Evolutionary conservation across 1,139 yeast species (phyloP).

Genomic region (Saccharomyces hybrid): DNA sequence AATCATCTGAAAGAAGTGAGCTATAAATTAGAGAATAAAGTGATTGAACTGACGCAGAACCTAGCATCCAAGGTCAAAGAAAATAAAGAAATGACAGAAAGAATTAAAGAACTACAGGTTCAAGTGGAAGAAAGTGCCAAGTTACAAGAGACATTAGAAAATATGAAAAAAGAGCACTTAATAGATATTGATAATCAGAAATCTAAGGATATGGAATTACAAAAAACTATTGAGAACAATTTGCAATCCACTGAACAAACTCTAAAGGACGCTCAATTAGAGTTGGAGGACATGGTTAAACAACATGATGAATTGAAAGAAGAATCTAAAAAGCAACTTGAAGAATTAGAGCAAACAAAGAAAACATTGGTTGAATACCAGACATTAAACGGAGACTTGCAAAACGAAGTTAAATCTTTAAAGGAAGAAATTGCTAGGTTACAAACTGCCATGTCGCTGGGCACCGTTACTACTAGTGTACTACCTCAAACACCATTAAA

Average conservation of each 20-base stretch:
- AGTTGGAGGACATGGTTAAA: conserved; percentile 55
- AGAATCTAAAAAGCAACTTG: conserved; percentile 55
- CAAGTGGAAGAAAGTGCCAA: conserved; percentile 52
- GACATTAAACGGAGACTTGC: conserved; percentile 61
- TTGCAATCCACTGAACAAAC: conserved; percentile 51
- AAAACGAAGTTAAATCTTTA: conserved; percentile 60
- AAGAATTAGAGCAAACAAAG: conserved; percentile 57
- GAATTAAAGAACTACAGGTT: conserved; percentile 51
- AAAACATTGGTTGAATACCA: conserved; percentile 55
- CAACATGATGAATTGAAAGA: conserved; percentile 59
- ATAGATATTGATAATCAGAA: conserved; percentile 41
- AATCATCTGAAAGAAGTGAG: conserved; percentile 86
- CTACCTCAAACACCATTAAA: conserved; percentile 24
- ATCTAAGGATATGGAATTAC: conserved; percentile 43
- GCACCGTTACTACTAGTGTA: conserved; percentile 26
- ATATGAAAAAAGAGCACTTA: conserved; percentile 49
- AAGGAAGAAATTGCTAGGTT: conserved; percentile 56
- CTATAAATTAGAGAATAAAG: conserved; percentile 89
- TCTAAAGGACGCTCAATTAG: conserved; percentile 52
- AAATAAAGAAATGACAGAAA: conserved; percentile 61
- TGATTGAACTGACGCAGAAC: conserved; percentile 84
- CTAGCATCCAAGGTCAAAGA: conserved; percentile 72
- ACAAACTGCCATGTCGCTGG: conserved; percentile 33
- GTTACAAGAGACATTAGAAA: conserved; percentile 49
- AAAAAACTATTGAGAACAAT: conserved; percentile 50